Base-by-base conservation (phyloP, 1,284 basidiomycete genomes). In the Marasmius sp. region DNA sequence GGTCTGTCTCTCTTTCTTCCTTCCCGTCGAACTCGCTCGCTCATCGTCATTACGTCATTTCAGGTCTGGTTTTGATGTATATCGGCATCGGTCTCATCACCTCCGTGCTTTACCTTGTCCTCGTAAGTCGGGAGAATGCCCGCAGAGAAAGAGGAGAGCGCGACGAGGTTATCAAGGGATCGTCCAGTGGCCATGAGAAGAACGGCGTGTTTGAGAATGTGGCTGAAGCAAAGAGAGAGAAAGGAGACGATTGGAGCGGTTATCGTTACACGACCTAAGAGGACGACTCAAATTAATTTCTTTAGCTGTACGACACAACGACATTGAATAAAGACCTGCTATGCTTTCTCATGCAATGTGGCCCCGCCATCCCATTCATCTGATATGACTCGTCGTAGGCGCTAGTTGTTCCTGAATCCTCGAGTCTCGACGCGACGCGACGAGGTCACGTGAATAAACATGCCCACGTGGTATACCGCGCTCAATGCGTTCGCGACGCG, bases 31-130 rank as follows among this genome's bases (percentile, higher is more conserved):
- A 59, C 6, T 54, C 38, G 18, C 22, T 43, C 20, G n/a, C n/a
- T 52, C 11, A 18, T 0, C 27, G n/a, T 5, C 27, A 27, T 27
- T 27, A 16, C 57, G 12, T 14, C 57, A 52, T 45, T 39, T 48
- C 61, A 74, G 79, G 79, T 20, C 78, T 92, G 36, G 85, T 92
- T 41, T 76, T 90, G 58, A 81, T 88, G 74, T 93, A 90, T 73
- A 87, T 92, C 61, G 82, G 73, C 36, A 76, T 91, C 51, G 90
- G 89, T 7, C 74, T 88, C 63, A 68, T 87, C 38, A 75, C 79
- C 61, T 84, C 87, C 20, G 61, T 78, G 9, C 58, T 70, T 10
- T 81, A 83, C 72, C 74, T 81, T 57, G 66, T 82, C 67, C 69
- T 82, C 37, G 74, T 92, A 51, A 80, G 76, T 45, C 72, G 75